A percentile compares a stretch with the other conserved stretches of the same genome.
These are phyloP conservation scores for Penicillium corylophilum DNA, from an alignment of 2,329 filamentous ascomycete species.

Conservation along the genomic window DNA sequence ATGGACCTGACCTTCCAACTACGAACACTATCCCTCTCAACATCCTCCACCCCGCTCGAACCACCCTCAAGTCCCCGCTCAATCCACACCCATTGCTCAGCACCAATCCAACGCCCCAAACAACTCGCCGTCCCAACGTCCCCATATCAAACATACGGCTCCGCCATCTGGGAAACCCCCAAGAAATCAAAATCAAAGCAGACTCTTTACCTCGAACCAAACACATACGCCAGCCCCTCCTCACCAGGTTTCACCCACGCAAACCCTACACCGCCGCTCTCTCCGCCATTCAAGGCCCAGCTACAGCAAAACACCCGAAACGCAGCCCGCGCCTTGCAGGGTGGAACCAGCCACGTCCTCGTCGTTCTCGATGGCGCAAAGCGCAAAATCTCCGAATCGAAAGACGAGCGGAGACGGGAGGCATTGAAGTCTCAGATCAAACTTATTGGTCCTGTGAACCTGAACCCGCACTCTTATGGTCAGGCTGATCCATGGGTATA, in stretches of 20 bases:
- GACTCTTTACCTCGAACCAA: conserved; percentile 11
- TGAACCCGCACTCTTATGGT: conserved; percentile 29
- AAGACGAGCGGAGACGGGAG: conserved; percentile 37
- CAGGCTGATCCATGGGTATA: conserved; percentile 32
- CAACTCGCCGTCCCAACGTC: conserved; percentile 37
- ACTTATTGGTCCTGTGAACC: conserved; percentile 39
- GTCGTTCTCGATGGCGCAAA: conserved; percentile 34
- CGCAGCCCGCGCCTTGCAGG: conserved; percentile 25
- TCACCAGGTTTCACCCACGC: conserved; percentile 1
- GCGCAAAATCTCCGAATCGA: conserved; percentile 34
- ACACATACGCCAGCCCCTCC: conserved; percentile 5
- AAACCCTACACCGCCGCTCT: conserved; percentile 17
- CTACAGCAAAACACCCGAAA: conserved; percentile 28
- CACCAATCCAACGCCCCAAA: conserved; percentile 13
- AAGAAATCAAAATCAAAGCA: conserved; percentile 24
- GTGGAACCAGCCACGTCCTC: conserved; percentile 28
- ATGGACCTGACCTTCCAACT: conserved; percentile 9
- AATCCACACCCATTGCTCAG: not conserved
- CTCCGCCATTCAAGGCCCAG: conserved; percentile 20
- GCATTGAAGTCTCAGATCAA: conserved; percentile 43
- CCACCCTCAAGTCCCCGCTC: conserved; percentile 7
- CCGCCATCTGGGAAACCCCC: conserved; percentile 35
- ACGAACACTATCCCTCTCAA: conserved; percentile 13
- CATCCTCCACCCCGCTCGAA: conserved; percentile 9
- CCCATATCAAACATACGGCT: conserved; percentile 39